Base-by-base conservation (phyloP, 2,329 filamentous ascomycete genomes). In the Fusarium dimerum region DNA sequence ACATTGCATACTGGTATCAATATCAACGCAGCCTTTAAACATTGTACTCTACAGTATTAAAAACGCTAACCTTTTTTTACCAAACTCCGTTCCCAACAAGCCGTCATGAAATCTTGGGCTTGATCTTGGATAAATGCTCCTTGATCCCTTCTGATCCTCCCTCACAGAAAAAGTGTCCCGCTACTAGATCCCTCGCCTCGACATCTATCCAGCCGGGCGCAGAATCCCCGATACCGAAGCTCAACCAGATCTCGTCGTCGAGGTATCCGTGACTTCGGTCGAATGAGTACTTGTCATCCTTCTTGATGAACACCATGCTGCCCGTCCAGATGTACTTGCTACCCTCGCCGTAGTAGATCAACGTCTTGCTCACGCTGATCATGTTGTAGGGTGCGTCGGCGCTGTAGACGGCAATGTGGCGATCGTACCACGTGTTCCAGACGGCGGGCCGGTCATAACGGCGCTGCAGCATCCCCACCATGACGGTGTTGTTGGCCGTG, bases 381-480 rank as follows among this genome's bases (percentile, higher is more conserved):
- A 62, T 60, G 5, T 52, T 51, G 39, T 44, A 62, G 5, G 60
- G 60, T 16, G 59, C 43, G 15, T 52, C 40, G 2, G 60, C 49
- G n/a, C 54, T 51, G 47, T 62, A 62, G 38, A 62, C 57, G 3
- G 58, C 57, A 9, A 62, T 62, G 16, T 57, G 59, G 30, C 60
- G 60, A 38, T 62, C 60, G 36, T 62, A 62, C 60, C 60, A 62
- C 5, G 59, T 62, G 29, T 56, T 58, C 43, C 51, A 55, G 32
- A 56, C 60, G 42, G 48, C 49, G 3, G 59, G 60, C 5, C 51
- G 60, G 40, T 62, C 60, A 43, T 62, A 62, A 18, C 60, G 60
- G 47, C 55, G 62, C 54, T 62, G 59, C n/a, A 62, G 57, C 60
- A 62, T 62, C 26, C 57, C 57, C 39, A 62, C 46, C 26, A 62